phyloP scores from a whole-genome alignment of 2,329 filamentous ascomycete genomes.

The Alternaria rosae region DNA sequence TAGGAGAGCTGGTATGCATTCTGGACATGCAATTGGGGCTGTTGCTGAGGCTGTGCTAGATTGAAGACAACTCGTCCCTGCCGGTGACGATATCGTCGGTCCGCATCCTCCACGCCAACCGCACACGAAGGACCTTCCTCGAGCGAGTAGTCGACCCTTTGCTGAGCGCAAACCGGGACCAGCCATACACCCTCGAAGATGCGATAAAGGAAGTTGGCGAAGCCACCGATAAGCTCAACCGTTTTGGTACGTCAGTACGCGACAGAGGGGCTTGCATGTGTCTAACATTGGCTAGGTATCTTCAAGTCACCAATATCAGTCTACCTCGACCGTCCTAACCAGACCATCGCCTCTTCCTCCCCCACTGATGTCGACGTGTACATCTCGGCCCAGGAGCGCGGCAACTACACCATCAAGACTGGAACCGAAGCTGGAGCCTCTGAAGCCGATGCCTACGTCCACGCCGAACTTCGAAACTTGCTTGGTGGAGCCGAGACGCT shows the following conservation, averaged over 20 bases:
- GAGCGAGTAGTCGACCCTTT: slow-evolving; percentile 81
- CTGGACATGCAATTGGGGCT: slow-evolving; percentile 4
- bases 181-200: slow-evolving; percentile 79
- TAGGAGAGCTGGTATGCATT: slow-evolving; percentile 69
- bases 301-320: slow-evolving; percentile 84
- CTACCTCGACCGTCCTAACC: slow-evolving; percentile 78
- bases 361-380: slow-evolving; percentile 83
- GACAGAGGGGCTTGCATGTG: neutral
- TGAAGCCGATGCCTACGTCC: slow-evolving; percentile 92
- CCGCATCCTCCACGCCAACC: slow-evolving; percentile 79
- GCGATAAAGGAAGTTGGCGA: slow-evolving; percentile 73
- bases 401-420: slow-evolving; percentile 86
- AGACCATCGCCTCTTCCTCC: slow-evolving; percentile 71
- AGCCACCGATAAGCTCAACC: slow-evolving; percentile 76
- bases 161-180: slow-evolving; percentile 70
- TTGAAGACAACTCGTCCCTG: slow-evolving; percentile 82
- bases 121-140: slow-evolving; percentile 86
- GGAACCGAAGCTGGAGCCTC: slow-evolving; percentile 94
- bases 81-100: slow-evolving; percentile 89
- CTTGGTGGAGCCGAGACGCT: slow-evolving; percentile 93
- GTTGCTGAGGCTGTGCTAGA: slow-evolving; percentile 55
- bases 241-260: slow-evolving; percentile 69
- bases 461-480: slow-evolving; percentile 86
- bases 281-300: slow-evolving; percentile 68
- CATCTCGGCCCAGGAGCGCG: slow-evolving; percentile 79